These are phyloP conservation scores for Podila horticola DNA, from an alignment of 192 early-diverging fungal genomes.

Conservation along the genomic window DNA sequence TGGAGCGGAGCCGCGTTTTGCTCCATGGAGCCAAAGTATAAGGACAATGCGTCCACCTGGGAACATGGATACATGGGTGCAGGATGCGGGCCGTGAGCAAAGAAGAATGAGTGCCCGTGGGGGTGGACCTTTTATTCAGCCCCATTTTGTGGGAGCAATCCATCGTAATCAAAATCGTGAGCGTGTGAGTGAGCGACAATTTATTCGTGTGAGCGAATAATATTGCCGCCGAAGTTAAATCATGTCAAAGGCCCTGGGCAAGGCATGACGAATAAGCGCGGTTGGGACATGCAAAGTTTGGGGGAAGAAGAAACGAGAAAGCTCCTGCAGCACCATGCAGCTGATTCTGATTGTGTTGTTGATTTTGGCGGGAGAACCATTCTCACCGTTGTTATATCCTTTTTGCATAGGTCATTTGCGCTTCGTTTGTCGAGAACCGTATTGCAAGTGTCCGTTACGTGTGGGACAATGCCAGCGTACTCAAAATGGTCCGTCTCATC, in stretches of 20 bases:
- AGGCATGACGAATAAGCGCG: neutral
- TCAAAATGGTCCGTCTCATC: conserved; percentile 51
- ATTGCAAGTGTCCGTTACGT: conserved; percentile 45
- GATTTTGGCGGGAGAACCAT: neutral
- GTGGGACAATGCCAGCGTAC: conserved; percentile 51
- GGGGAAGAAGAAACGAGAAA: neutral
- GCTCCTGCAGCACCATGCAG: neutral
- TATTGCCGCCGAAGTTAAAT: too few relatives aligned
- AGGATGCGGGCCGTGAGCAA: neutral
- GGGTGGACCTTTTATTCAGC: too few relatives aligned
- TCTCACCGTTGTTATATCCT: neutral
- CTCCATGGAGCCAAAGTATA: neutral
- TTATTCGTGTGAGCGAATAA: too few relatives aligned
- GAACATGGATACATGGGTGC: neutral
- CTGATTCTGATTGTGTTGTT: too few relatives aligned
- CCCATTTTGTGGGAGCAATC: too few relatives aligned
- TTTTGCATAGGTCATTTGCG: conserved; percentile 34
- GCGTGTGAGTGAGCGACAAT: too few relatives aligned
- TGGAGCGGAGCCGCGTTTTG: neutral
- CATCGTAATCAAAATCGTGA: too few relatives aligned
- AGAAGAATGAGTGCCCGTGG: too few relatives aligned
- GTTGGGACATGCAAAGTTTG: neutral
- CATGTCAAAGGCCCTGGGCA: neutral
- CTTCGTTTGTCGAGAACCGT: conserved; percentile 24
- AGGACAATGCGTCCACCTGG: neutral